Evolutionary conservation across 225 moss, liverwort and hornwort genomes (phyloP).

Genomic region (Rhytidiadelphus loreus): DNA sequence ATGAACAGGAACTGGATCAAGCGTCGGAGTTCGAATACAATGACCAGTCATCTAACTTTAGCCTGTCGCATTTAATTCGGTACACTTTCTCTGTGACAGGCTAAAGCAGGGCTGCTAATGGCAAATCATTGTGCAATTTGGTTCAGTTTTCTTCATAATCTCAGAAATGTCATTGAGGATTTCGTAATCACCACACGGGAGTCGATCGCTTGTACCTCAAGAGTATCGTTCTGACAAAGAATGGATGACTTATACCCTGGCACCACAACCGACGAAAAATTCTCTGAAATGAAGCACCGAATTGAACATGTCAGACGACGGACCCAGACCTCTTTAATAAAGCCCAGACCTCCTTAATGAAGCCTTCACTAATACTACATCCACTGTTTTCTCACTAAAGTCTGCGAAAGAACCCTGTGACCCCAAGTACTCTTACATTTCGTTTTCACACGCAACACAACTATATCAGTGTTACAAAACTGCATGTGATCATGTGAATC

Average conservation of each 20-base stretch:
- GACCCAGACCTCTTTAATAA: no score
- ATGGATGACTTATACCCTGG: neutral
- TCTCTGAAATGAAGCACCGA: neutral
- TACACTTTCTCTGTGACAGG: neutral
- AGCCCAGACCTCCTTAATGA: no score
- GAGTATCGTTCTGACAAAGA: neutral
- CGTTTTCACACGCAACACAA: no score
- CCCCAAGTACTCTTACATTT: neutral
- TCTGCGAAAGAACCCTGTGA: no score
- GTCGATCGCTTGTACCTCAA: no score
- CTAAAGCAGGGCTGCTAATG: neutral
- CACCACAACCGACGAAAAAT: neutral
- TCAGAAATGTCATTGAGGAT: neutral
- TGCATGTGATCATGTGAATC: no score
- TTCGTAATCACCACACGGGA: neutral
- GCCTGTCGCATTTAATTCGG: neutral
- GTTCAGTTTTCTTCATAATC: neutral
- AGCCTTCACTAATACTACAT: no score
- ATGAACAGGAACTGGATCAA: neutral
- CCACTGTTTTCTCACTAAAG: no score
- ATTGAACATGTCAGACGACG: neutral
- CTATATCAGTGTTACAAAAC: no score
- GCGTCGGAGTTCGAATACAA: no score
- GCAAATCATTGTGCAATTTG: neutral
- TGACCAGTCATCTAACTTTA: neutral